A percentile compares a stretch with the other conserved stretches of the same genome.
These are phyloP conservation scores for Lichtheimia corymbifera DNA, from an alignment of 371 early-diverging fungal genomes.

Conservation along the genomic window DNA sequence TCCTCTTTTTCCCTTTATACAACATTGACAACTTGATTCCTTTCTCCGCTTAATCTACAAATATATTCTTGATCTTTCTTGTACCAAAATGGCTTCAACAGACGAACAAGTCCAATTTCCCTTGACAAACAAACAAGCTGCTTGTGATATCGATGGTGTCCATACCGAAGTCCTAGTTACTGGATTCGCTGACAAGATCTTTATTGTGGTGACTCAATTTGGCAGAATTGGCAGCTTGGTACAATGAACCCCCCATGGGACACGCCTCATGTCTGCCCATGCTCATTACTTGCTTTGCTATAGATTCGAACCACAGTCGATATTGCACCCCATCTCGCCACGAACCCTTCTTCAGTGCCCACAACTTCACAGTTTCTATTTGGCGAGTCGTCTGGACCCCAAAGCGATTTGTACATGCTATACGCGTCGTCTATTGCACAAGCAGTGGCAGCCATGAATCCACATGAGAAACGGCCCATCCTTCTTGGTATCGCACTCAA, in stretches of 20 bases:
- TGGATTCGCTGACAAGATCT: conserved; percentile 65
- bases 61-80: neutral
- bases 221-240: conserved; percentile 67
- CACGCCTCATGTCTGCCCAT: too few relatives aligned
- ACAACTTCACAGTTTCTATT: conserved; percentile 53
- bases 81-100: conserved; percentile 2
- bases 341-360: conserved; percentile 45
- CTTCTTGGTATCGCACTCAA: conserved; percentile 65
- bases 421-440: conserved; percentile 68
- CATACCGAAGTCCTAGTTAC: conserved; percentile 69
- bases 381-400: conserved; percentile 53
- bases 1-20: neutral
- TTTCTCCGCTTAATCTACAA: neutral
- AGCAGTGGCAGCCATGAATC: conserved; percentile 62
- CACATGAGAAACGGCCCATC: conserved; percentile 60
- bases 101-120: conserved; percentile 45
- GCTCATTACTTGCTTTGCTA: neutral
- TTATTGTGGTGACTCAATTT: conserved; percentile 66
- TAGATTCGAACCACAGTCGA: conserved; percentile 55
- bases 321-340: conserved; percentile 43
- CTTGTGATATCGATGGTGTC: conserved; percentile 49
- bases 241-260: conserved; percentile 1
- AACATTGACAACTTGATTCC: neutral
- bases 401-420: conserved; percentile 61
- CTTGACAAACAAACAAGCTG: conserved; percentile 55